Percentiles rank a stretch among this genome's conserved stretches.
Evolutionary conservation across 768 basidiomycete genomes (phyloP).

Genomic region (Suillus occidentalis): DNA sequence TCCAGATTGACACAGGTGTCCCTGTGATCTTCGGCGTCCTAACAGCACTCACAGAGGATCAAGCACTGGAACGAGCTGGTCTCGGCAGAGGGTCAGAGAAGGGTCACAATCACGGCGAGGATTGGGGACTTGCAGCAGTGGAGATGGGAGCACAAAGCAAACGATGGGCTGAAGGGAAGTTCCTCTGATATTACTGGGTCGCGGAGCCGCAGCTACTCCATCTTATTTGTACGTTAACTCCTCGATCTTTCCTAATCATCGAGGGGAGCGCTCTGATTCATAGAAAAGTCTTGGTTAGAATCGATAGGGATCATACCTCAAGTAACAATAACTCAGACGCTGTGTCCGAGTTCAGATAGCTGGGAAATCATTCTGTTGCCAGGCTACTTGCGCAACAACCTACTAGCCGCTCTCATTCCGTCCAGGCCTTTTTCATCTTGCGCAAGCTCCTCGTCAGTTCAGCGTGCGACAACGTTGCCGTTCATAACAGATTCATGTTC

Average conservation of each 20-base stretch:
- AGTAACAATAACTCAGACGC: background rate
- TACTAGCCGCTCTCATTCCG: background rate
- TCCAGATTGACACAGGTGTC: constrained; percentile 90
- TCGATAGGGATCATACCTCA: background rate
- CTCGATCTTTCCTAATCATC: background rate
- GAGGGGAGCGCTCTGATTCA: background rate
- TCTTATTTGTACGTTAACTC: background rate
- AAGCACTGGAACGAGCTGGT: constrained; percentile 94
- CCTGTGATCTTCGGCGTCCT: constrained; percentile 97
- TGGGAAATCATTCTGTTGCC: background rate
- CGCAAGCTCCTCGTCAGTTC: background rate
- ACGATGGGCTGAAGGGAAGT: constrained; percentile 71
- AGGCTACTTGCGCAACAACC: background rate
- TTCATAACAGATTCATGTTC: background rate
- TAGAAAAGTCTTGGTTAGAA: background rate
- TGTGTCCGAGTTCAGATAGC: background rate
- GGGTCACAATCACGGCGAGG: constrained; percentile 97
- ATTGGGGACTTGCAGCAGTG: constrained; percentile 96
- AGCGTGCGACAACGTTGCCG: background rate
- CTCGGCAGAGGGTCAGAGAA: constrained; percentile 65
- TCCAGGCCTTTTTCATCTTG: background rate
- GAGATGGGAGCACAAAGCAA: constrained; percentile 78
- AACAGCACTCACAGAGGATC: constrained; percentile 89
- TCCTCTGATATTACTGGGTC: constrained; percentile 27
- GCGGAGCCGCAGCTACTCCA: background rate